A percentile compares a stretch with the other conserved stretches of the same genome.
Conservation (phyloP, 2,329 filamentous ascomycete species). For the Diaporthe velutina region DNA sequence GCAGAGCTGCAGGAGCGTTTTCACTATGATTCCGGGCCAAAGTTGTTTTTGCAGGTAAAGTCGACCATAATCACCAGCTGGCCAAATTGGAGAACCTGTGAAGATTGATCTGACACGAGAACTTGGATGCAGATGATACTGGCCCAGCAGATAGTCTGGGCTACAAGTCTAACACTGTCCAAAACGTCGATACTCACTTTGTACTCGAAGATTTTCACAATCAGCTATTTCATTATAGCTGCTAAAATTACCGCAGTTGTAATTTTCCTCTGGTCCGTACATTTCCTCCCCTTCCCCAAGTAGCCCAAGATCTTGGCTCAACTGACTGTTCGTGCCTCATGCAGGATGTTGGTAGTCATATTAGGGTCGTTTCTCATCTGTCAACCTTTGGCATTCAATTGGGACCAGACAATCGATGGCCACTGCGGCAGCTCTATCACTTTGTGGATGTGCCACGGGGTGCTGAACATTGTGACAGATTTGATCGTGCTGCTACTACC, state of each 20-base stretch:
- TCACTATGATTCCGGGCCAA: neutral
- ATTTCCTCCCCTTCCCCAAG: too few species aligned
- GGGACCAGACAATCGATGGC: constrained; percentile 21
- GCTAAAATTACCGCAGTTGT: neutral
- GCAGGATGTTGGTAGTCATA: constrained; percentile 20
- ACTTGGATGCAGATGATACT: neutral
- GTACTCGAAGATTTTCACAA: neutral
- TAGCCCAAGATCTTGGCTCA: neutral
- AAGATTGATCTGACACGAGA: neutral
- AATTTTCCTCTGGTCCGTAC: constrained; percentile 11
- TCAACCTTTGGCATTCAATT: constrained; percentile 32
- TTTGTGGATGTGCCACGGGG: neutral
- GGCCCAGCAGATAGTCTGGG: constrained; percentile 9
- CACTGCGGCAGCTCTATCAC: neutral
- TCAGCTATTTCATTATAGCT: neutral
- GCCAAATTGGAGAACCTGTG: neutral
- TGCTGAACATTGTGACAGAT: constrained; percentile 25
- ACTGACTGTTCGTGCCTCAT: neutral
- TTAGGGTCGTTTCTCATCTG: constrained; percentile 44
- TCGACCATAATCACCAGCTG: neutral
- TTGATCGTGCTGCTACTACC: constrained; percentile 17
- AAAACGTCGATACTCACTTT: constrained; percentile 14
- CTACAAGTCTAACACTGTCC: neutral
- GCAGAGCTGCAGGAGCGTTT: neutral
- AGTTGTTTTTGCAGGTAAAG: constrained; percentile 14